Base-by-base conservation (phyloP, 768 basidiomycete species). In the Gymnopilus junonius region DNA sequence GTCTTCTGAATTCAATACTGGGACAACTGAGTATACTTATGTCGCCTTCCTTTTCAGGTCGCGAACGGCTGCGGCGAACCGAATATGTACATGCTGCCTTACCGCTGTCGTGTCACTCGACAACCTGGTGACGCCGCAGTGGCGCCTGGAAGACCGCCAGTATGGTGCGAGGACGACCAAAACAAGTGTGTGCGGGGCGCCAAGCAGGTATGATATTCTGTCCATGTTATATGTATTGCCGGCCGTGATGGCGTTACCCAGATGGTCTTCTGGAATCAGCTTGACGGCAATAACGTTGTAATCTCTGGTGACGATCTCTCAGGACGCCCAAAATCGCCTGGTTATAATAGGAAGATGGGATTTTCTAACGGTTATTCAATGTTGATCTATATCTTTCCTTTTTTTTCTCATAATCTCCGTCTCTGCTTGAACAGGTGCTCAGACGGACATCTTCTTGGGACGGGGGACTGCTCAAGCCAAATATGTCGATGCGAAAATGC, bases 21-120 rank as follows among this genome's bases (percentile, higher is more conserved):
- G 46, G 31, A 25, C 21, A 12, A 54, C 63, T 37, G 29, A 15
- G 17, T 17, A 11, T 37, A 20, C 8, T 35, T 3, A 37, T 42
- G 57, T 17, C 31, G 1, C 34, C 17, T 25, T n/a, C 39, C 11
- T 56, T 56, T 54, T 0, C 54, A 71, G 73, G 68, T 73, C 15
- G 62, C 72, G 8, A 71, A 74, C 32, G 70, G 70, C 50, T 68
- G 81, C 56, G 82, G 81, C 6, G 73, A 77, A 60, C 77, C 80
- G 2, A 82, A 82, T 65, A 83, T 83, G 69, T 83, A 82, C 64
- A 82, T 82, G 79, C 65, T 74, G 34, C 75, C 74, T 34, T 78
- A 73, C 61, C 70, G 72, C 58, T 83, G 82, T 63, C 80, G 74
- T 27, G 82, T 83, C 3, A 74, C 73, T 25, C 74, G 74, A 1